Percentiles rank a stretch among this genome's conserved stretches.
Evolutionary conservation across 2,329 filamentous ascomycete species (phyloP).

Genomic region (Colletotrichum plurivorum): DNA sequence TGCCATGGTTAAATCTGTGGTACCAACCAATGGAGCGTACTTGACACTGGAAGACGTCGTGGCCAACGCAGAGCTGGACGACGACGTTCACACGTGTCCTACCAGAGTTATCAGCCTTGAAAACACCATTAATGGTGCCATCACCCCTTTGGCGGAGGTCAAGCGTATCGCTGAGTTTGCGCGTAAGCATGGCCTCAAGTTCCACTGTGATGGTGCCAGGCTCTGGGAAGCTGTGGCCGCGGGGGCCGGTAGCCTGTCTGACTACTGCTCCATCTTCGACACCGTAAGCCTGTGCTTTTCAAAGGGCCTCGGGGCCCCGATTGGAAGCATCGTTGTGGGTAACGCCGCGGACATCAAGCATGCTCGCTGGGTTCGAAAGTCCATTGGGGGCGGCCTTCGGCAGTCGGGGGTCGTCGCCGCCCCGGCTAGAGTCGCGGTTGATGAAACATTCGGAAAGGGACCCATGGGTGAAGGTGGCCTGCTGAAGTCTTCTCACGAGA

Average conservation of each 20-base stretch:
- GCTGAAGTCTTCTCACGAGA: slow-evolving; percentile 71
- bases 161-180: slow-evolving; percentile 80
- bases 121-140: slow-evolving; percentile 85
- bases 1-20: slow-evolving; percentile 76
- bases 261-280: slow-evolving; percentile 79
- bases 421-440: slow-evolving; percentile 78
- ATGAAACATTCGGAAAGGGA: slow-evolving; percentile 58
- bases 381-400: slow-evolving; percentile 80
- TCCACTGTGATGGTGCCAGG: slow-evolving; percentile 85
- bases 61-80: slow-evolving; percentile 72
- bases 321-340: slow-evolving; percentile 82
- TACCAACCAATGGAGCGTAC: slow-evolving; percentile 79
- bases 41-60: slow-evolving; percentile 84
- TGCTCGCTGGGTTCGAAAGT: slow-evolving; percentile 70
- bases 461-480: slow-evolving; percentile 65
- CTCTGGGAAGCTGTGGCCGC: slow-evolving; percentile 86
- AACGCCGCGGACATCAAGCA: slow-evolving; percentile 52
- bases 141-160: slow-evolving; percentile 83
- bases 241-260: slow-evolving; percentile 75
- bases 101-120: slow-evolving; percentile 87
- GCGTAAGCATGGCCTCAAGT: slow-evolving; percentile 71
- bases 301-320: slow-evolving; percentile 86
- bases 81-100: slow-evolving; percentile 84
- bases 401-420: slow-evolving; percentile 82
- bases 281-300: slow-evolving; percentile 84